phyloP scores from a whole-genome alignment of 208 protist species.

The Phytomonas sp. region DNA sequence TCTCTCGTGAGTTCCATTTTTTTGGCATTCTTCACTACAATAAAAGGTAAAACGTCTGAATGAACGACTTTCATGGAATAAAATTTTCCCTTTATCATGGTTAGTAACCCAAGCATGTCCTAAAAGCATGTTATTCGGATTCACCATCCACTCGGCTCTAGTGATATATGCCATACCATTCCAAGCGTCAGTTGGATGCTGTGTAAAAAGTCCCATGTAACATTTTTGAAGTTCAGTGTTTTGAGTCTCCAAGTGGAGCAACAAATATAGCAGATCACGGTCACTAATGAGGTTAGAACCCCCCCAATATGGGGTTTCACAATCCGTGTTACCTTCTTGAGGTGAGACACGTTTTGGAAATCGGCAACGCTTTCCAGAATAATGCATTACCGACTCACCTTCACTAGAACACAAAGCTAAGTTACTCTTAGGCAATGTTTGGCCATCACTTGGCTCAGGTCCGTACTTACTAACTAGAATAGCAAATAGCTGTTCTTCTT shows the following conservation, averaged over 20 bases:
- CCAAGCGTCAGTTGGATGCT: constrained; percentile 50
- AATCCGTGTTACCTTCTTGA: constrained; percentile 63
- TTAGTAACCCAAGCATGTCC: constrained; percentile 56
- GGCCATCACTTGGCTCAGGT: constrained; percentile 26
- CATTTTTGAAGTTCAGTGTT: constrained; percentile 67
- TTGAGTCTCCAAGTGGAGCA: constrained; percentile 40
- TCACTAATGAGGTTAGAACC: constrained; percentile 37
- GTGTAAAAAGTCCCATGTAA: constrained; percentile 53
- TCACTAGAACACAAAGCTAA: constrained; percentile 28
- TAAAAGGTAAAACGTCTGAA: constrained; percentile 53
- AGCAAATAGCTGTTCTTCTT: constrained; percentile 68
- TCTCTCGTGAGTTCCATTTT: constrained; percentile 32
- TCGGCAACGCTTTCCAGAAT: constrained; percentile 37
- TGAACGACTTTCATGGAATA: constrained; percentile 43
- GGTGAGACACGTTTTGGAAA: constrained; percentile 54
- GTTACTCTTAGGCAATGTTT: constrained; percentile 11
- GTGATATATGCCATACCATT: constrained; percentile 76
- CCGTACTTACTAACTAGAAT: constrained; percentile 69
- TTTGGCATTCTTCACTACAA: constrained; percentile 66
- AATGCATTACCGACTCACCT: constrained; percentile 41
- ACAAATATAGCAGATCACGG: constrained; percentile 41
- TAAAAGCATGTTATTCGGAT: constrained; percentile 40
- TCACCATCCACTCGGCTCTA: constrained; percentile 25
- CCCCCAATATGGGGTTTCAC: constrained; percentile 74
- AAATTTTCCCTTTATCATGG: constrained; percentile 36